Conservation (phyloP, 768 basidiomycete species). For the Termitomyces sp. region DNA sequence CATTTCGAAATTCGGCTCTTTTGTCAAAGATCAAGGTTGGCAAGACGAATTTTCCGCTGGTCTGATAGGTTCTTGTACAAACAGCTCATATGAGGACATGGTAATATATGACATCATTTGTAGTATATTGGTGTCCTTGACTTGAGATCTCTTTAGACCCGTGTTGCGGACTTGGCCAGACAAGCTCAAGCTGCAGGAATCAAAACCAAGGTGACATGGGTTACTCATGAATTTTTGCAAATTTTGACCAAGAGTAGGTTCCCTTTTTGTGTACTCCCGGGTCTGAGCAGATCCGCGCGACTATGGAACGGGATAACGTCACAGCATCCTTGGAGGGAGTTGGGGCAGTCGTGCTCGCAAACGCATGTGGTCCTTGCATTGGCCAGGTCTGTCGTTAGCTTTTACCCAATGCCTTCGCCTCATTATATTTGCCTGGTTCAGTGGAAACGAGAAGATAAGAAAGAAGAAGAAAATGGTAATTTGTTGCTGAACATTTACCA, state of each 20-base stretch:
- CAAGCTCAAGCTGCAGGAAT: slow-evolving; percentile 87
- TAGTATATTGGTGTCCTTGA: slow-evolving; percentile 6
- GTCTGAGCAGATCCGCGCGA: slow-evolving; percentile 95
- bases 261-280: slow-evolving; percentile 88
- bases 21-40: slow-evolving; percentile 85
- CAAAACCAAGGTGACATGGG: slow-evolving; percentile 50
- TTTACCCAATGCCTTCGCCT: neutral
- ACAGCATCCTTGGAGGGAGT: slow-evolving; percentile 78
- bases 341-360: slow-evolving; percentile 92
- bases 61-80: slow-evolving; percentile 98
- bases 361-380: slow-evolving; percentile 98
- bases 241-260: slow-evolving; percentile 34
- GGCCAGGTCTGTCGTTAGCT: slow-evolving; percentile 58
- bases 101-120: slow-evolving; percentile 27
- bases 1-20: slow-evolving; percentile 77
- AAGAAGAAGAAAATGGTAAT: slow-evolving; percentile 85
- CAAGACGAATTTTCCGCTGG: slow-evolving; percentile 88
- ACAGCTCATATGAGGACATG: slow-evolving; percentile 97
- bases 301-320: slow-evolving; percentile 91
- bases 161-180: slow-evolving; percentile 84
- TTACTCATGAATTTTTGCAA: neutral
- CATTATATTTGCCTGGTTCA: slow-evolving; percentile 21
- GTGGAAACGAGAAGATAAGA: slow-evolving; percentile 92
- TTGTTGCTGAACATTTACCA: neutral
- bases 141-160: slow-evolving; percentile 48